Base-by-base conservation (phyloP, 345 rosid genomes). In the Arabis hirsuta region DNA sequence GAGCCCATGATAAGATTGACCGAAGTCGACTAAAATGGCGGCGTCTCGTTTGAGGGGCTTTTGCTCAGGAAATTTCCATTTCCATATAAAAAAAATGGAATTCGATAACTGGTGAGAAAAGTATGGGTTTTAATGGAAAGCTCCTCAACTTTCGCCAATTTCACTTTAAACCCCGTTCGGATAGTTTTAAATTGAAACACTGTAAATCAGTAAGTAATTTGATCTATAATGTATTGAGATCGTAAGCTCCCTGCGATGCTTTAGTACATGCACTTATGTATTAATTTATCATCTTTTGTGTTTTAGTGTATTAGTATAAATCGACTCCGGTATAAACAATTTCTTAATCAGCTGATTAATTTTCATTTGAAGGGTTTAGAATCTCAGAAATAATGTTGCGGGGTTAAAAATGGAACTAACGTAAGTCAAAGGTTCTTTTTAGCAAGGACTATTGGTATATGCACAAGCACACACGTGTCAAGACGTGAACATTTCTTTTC, bases 391-490 rank as follows among this genome's bases (percentile, higher is more conserved):
- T 22, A 22, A 22, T 22, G 20, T 19, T 19, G 5, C 22, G 65
- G 53, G 41, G 19, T 3, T 14, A 31, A 63, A 63, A 10, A 11
- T 29, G 6, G 14, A 53, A 27, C 36, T 26, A 4, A 0, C 8
- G 1, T 3, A 27, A 67, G 4, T 27, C 4, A 6, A 54, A 20
- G 29, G 61, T 13, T 3, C 27, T 4, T 0, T 20, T 9, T 0
- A 24, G 8, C 1, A 12, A 52, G 24, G 24, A 41, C 16, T 41
- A 36, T 71, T 43, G 62, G 61, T 71, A 3, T 51, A 0, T 27
- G 52, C 24, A 72, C 2, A 29, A 71, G 34, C 46, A 24, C 4
- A 63, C 76, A 63, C 76, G 76, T 63, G 76, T 64, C 32, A 24
- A 14, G 41, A 63, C 55, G 42, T 34, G 39, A 55, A 73, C 71